phyloP scores from a whole-genome alignment of 2,329 filamentous ascomycete genomes.

The Alternaria viburni region DNA sequence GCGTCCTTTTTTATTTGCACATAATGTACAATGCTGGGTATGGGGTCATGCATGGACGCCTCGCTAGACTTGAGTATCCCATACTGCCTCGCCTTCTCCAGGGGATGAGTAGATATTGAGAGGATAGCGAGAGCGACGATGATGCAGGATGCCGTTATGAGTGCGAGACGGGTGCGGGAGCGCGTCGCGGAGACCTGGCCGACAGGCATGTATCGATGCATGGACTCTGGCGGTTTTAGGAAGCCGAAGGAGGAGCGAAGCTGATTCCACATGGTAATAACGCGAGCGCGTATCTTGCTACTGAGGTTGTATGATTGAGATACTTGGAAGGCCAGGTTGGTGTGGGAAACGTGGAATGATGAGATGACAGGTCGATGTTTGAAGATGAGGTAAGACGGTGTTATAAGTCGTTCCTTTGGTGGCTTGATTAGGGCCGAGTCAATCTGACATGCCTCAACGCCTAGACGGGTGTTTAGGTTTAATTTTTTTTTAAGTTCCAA shows the following conservation, averaged over 20 bases:
- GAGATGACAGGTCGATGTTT: background rate
- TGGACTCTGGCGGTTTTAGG: background rate
- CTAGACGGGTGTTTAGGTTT: background rate
- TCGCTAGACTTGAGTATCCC: background rate
- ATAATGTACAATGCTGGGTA: background rate
- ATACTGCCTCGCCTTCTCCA: background rate
- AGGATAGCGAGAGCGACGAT: background rate
- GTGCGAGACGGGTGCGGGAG: background rate
- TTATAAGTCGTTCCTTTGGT: background rate
- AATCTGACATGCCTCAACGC: background rate
- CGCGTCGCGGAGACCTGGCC: background rate
- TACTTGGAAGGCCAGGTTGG: background rate
- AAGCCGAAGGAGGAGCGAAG: background rate
- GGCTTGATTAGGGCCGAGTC: background rate
- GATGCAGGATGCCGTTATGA: background rate
- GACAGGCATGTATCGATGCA: background rate
- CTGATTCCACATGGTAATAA: background rate
- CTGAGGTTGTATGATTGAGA: background rate
- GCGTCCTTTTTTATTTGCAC: background rate
- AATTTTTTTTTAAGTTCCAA: no score
- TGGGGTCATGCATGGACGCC: background rate
- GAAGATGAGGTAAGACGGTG: background rate
- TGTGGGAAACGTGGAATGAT: background rate
- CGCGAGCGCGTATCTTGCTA: background rate
- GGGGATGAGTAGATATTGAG: background rate